Evolutionary conservation across 345 rosid species (phyloP).

Genomic region (Hibiscus tridactylites): DNA sequence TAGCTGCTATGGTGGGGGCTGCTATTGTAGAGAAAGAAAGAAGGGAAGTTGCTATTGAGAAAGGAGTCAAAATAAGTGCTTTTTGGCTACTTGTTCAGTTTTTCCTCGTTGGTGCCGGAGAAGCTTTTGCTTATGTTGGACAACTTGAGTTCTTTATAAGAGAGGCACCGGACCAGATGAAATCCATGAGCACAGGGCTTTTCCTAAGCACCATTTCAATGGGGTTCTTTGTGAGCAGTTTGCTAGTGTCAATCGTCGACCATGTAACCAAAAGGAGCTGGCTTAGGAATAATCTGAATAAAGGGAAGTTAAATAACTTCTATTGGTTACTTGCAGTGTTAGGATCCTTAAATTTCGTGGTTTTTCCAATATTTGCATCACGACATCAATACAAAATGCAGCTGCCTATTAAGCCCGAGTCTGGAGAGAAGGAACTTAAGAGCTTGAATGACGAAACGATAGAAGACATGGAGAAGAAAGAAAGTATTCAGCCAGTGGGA

Average conservation of each 20-base stretch:
- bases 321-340: conserved; percentile 67
- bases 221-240: conserved; percentile 85
- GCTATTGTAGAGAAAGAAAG: conserved; percentile 55
- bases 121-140: conserved; percentile 84
- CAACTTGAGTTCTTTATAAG: conserved; percentile 88
- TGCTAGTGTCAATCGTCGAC: conserved; percentile 66
- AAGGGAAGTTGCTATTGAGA: conserved; percentile 26
- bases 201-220: conserved; percentile 73
- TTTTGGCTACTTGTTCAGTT: conserved; percentile 78
- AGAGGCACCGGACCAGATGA: conserved; percentile 89
- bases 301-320: conserved; percentile 51
- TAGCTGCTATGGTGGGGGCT: conserved; percentile 58
- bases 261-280: conserved; percentile 44
- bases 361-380: conserved; percentile 48
- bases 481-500: not conserved
- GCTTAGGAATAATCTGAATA: conserved; percentile 64
- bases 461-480: conserved; percentile 17
- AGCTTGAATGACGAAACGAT: conserved; percentile 9
- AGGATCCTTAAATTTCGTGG: conserved; percentile 50
- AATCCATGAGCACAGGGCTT: conserved; percentile 92
- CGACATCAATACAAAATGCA: conserved; percentile 63
- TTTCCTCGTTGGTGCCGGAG: conserved; percentile 90
- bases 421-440: conserved; percentile 28
- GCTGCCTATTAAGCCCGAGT: conserved; percentile 18
- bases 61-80: conserved; percentile 40